Conservation (phyloP, 139 green algal species). For the Asterochloris sp. region DNA sequence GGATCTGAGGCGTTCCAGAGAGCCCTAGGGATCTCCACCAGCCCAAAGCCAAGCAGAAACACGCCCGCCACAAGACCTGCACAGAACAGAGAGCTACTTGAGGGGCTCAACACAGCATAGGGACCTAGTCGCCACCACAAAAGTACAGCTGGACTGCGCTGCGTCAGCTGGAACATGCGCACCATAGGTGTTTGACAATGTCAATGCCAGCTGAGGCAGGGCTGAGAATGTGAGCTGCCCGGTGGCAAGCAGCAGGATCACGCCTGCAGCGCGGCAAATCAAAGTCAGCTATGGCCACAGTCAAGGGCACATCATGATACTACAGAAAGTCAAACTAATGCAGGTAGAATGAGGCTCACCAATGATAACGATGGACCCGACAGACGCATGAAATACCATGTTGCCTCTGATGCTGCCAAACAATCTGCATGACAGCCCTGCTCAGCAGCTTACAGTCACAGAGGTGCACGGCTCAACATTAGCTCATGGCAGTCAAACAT, state of each 20-base stretch:
- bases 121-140: neutral
- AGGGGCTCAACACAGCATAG: neutral
- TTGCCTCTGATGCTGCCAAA: too few species aligned
- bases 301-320: too few species aligned
- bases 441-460: too few species aligned
- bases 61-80: constrained; percentile 72
- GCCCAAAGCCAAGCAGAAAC: constrained; percentile 83
- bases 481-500: constrained; percentile 41
- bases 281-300: too few species aligned
- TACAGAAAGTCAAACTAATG: too few species aligned
- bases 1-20: constrained; percentile 69
- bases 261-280: too few species aligned
- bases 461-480: too few species aligned
- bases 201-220: constrained; percentile 66
- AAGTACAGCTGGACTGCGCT: neutral
- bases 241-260: constrained; percentile 42
- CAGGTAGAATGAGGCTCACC: too few species aligned
- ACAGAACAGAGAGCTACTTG: neutral
- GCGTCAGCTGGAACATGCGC: neutral
- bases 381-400: too few species aligned
- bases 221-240: constrained; percentile 37
- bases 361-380: too few species aligned
- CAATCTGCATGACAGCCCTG: too few species aligned
- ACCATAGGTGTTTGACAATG: constrained; percentile 86
- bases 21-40: constrained; percentile 81